A percentile compares a stretch with the other conserved stretches of the same genome.
Conservation (phyloP, 2,329 filamentous ascomycete species). For the Endothia cerciana region DNA sequence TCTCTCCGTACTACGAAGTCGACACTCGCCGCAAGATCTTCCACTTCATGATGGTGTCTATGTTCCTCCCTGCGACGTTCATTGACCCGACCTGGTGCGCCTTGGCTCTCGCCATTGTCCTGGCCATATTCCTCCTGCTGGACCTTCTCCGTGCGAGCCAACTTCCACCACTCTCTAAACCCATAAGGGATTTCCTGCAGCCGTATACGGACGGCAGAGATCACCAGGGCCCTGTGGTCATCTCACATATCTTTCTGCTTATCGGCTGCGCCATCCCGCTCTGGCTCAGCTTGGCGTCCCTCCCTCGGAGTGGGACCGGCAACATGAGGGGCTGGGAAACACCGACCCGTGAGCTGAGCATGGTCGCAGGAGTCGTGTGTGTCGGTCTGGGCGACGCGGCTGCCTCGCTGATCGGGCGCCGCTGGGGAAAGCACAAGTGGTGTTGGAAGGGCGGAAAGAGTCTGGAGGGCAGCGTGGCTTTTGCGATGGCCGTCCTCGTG, state of each 20-base stretch:
- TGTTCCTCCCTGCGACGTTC: conserved; percentile 87
- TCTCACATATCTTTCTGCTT: conserved; percentile 93
- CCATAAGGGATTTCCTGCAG: conserved; percentile 82
- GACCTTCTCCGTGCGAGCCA: conserved; percentile 90
- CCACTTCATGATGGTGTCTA: conserved; percentile 96
- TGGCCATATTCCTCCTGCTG: conserved; percentile 84
- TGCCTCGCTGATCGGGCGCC: conserved; percentile 84
- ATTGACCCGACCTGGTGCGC: conserved; percentile 84
- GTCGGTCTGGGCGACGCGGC: conserved; percentile 95
- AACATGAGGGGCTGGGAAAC: conserved; percentile 77
- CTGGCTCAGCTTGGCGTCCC: conserved; percentile 81
- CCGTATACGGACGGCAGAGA: conserved; percentile 96
- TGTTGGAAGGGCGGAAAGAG: conserved; percentile 97
- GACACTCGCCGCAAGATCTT: conserved; percentile 97
- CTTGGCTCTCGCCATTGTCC: conserved; percentile 76
- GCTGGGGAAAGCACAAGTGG: conserved; percentile 89
- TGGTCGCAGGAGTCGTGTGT: conserved; percentile 91
- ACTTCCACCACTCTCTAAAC: conserved; percentile 84
- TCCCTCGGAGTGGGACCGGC: conserved; percentile 58
- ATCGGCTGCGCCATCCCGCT: conserved; percentile 94
- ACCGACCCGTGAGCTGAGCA: conserved; percentile 74
- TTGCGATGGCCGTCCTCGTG: conserved; percentile 75
- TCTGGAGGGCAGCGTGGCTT: conserved; percentile 83
- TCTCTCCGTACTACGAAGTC: conserved; percentile 81
- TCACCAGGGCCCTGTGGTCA: conserved; percentile 88